Percentiles rank a stretch among this genome's conserved stretches.
Conservation (phyloP, 352 stramenopile genomes). For the Peronospora farinosa region DNA sequence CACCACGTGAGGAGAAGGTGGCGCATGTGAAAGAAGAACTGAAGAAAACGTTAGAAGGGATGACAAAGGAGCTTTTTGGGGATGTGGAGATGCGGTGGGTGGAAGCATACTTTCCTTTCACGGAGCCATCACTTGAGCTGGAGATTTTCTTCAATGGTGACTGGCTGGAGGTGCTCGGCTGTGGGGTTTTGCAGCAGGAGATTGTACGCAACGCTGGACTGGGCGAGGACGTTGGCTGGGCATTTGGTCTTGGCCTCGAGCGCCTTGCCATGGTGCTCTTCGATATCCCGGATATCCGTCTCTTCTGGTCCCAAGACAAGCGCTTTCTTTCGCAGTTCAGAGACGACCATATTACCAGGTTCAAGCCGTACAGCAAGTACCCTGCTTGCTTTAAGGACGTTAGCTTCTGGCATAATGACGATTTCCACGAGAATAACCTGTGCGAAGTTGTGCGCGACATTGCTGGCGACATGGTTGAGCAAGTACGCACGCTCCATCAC, state of each 20-base stretch:
- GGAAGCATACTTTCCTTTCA: slow-evolving; percentile 99
- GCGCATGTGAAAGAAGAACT: slow-evolving; percentile 90
- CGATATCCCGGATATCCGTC: slow-evolving; percentile 98
- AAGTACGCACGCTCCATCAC: slow-evolving; percentile 32
- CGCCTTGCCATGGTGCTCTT: slow-evolving; percentile 99
- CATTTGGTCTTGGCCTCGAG: slow-evolving; percentile 97
- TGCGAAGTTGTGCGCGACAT: slow-evolving; percentile 94
- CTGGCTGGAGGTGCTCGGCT: slow-evolving; percentile 99
- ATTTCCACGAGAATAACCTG: slow-evolving; percentile 95
- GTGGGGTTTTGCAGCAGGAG: slow-evolving; percentile 93
- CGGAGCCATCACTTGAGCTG: slow-evolving; percentile 95
- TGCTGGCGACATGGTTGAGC: slow-evolving; percentile 96
- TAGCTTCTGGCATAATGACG: slow-evolving; percentile 92
- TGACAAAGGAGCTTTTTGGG: slow-evolving; percentile 89
- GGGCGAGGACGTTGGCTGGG: slow-evolving; percentile 91
- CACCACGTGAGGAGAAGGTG: slow-evolving; percentile 63
- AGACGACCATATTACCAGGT: slow-evolving; percentile 91
- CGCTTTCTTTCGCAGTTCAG: slow-evolving; percentile 92
- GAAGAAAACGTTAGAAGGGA: slow-evolving; percentile 91
- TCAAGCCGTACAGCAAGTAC: slow-evolving; percentile 99
- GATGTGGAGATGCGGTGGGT: slow-evolving; percentile 96
- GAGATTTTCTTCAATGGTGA: slow-evolving; percentile 97
- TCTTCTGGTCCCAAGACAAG: slow-evolving; percentile 97
- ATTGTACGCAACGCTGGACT: slow-evolving; percentile 88
- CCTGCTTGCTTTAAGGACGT: slow-evolving; percentile 98